Percentiles rank a stretch among this genome's conserved stretches.
phyloP scores from a whole-genome alignment of 164 flowering plant genomes.

The Tinospora cordifolia region DNA sequence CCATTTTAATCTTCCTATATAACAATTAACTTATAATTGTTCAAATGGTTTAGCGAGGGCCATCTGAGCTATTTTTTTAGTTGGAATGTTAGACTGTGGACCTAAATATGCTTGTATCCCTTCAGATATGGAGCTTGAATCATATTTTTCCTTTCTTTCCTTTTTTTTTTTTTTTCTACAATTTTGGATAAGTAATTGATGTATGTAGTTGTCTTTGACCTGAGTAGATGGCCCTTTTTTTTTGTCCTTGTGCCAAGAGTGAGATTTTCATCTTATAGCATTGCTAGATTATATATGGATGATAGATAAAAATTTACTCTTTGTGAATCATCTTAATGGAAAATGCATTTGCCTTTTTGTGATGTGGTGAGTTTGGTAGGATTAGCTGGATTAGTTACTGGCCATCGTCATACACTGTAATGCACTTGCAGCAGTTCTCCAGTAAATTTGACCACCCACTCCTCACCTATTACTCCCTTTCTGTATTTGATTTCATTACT shows the following conservation, averaged over 20 bases:
- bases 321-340: not conserved
- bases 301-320: not conserved
- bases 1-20: too few species aligned
- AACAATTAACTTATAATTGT: too few species aligned
- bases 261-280: too few species aligned
- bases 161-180: too few species aligned
- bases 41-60: too few species aligned
- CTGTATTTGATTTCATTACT: not conserved
- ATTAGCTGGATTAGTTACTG: not conserved
- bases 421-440: not conserved
- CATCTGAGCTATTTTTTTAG: too few species aligned
- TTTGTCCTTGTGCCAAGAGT: too few species aligned
- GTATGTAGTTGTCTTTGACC: not conserved
- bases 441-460: not conserved
- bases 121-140: too few species aligned
- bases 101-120: not conserved
- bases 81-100: too few species aligned
- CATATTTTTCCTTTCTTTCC: too few species aligned
- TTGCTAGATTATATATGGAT: not conserved
- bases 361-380: conserved; percentile 4
- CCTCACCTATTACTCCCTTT: not conserved
- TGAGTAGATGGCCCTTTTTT: not conserved
- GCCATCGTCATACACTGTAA: not conserved
- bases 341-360: not conserved
- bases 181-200: too few species aligned